Evolutionary conservation across 805 yeast genomes (phyloP).

Genomic region (Wickerhamiella galacta): DNA sequence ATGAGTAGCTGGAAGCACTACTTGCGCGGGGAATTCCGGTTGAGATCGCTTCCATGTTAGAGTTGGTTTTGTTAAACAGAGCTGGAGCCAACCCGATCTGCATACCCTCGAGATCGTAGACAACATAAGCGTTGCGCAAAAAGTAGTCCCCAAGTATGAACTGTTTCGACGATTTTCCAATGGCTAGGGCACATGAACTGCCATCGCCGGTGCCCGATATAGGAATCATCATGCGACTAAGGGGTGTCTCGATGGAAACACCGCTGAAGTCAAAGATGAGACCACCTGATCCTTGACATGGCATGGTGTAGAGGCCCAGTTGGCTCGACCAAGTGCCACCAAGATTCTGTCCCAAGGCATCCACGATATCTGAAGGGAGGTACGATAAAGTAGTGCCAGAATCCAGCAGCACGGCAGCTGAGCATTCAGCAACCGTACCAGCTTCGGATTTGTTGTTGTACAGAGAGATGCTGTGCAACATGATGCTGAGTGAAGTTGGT

Average conservation of each 20-base stretch:
- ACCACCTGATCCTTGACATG: constrained; percentile 23
- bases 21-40: constrained; percentile 16
- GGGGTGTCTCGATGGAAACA: constrained; percentile 30
- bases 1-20: constrained; percentile 11
- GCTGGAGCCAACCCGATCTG: constrained; percentile 36
- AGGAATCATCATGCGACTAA: constrained; percentile 15
- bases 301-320: not conserved
- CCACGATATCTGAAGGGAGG: constrained; percentile 22
- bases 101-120: constrained; percentile 42
- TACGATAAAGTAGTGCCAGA: constrained; percentile 30
- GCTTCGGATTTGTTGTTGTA: not conserved
- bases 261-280: constrained; percentile 38
- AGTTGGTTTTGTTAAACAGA: constrained; percentile 11
- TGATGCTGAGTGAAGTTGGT: constrained; percentile 8
- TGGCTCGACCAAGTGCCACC: constrained; percentile 14
- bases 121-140: constrained; percentile 43
- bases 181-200: constrained; percentile 14
- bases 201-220: constrained; percentile 6
- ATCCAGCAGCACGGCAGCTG: constrained; percentile 26
- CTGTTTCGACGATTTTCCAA: constrained; percentile 2
- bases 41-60: constrained; percentile 13
- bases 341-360: constrained; percentile 16
- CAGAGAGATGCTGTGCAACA: constrained; percentile 4
- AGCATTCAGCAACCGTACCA: constrained; percentile 1
- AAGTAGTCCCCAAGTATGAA: constrained; percentile 38